These are phyloP conservation scores for Oenanthe sinensis DNA, from an alignment of 129 eudicot species.

Conservation along the genomic window DNA sequence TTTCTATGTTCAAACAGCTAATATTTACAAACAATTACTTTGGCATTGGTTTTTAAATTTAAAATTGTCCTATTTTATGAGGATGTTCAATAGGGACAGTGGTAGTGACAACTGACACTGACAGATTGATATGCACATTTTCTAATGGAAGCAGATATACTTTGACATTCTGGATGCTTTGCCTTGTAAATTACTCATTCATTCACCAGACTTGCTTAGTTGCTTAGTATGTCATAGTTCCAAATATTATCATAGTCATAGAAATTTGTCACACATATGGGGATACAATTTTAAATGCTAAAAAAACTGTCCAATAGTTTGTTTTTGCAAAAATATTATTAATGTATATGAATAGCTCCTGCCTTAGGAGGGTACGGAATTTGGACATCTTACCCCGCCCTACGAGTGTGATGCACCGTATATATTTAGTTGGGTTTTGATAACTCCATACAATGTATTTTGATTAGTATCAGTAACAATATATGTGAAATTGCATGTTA, in stretches of 20 bases:
- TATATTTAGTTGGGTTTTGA: neutral
- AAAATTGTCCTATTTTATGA: neutral
- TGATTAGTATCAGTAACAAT: neutral
- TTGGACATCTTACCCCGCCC: neutral
- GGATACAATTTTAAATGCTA: neutral
- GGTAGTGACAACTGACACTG: neutral
- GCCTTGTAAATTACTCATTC: neutral
- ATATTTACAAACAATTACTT: neutral
- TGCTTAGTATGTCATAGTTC: neutral
- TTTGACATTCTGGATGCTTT: neutral
- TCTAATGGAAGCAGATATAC: neutral
- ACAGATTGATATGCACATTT: neutral
- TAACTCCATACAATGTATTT: neutral
- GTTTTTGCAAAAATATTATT: neutral
- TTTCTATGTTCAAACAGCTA: neutral
- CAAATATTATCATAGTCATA: neutral
- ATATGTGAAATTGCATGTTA: neutral
- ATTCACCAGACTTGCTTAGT: neutral
- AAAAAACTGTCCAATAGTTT: neutral
- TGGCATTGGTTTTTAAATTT: neutral
- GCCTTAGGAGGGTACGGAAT: neutral
- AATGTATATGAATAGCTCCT: neutral
- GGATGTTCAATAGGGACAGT: neutral
- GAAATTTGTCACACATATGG: neutral
- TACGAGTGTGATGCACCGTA: neutral